Percentiles rank a stretch among this genome's conserved stretches.
phyloP scores from a whole-genome alignment of 129 eudicot species.

The Oenanthe sinensis region DNA sequence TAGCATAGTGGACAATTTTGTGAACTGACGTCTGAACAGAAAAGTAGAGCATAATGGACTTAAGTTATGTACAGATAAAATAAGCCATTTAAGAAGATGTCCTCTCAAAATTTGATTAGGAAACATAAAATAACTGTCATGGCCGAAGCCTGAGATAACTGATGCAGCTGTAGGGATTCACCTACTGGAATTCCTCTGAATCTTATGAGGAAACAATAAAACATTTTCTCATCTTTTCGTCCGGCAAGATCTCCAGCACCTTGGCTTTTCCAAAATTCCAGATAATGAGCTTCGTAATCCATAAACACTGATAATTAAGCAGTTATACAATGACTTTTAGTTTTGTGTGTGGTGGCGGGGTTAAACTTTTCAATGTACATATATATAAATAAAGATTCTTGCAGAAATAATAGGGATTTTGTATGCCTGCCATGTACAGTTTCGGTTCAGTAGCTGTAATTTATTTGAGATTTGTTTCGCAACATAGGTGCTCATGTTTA shows the following conservation, averaged over 20 bases:
- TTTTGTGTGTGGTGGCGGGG: no score
- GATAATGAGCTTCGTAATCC: not conserved
- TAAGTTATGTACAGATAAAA: not conserved
- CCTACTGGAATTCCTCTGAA: not conserved
- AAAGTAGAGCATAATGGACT: not conserved
- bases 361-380: not conserved
- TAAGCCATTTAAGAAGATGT: not conserved
- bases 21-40: not conserved
- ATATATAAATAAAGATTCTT: not conserved
- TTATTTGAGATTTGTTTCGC: not conserved
- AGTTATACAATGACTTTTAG: not conserved
- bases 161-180: not conserved
- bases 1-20: not conserved
- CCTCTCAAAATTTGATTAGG: not conserved
- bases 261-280: not conserved
- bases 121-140: not conserved
- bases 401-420: not conserved
- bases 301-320: not conserved
- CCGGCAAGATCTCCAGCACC: not conserved
- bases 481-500: slow-evolving; percentile 64
- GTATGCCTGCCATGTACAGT: not conserved
- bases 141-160: not conserved
- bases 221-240: not conserved
- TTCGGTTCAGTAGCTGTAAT: not conserved
- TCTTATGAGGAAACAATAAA: not conserved